Evolutionary conservation across 2,329 filamentous ascomycete species (phyloP), one percentile per base, ranked within the genome.

Genomic region (Endoconidiophora polonica): DNA sequence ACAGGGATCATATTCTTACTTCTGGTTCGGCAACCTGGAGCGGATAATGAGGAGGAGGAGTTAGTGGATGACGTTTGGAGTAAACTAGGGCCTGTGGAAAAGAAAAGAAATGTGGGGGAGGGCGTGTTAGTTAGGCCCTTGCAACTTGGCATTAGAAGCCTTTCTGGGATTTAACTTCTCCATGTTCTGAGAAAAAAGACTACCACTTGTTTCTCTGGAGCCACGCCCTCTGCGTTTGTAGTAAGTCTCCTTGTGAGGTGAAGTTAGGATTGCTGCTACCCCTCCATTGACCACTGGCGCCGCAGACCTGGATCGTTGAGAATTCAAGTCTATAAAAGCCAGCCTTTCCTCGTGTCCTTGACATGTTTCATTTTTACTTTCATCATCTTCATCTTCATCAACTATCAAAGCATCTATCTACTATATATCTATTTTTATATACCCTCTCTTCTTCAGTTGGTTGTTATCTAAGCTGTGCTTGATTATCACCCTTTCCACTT

Each of bases 391-490:
- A 20, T 38, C 38, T 46, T 29, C 22, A 44, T 44, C 41, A 38
- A 40, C 42, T 24, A 26, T 24, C 36, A 20, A 24, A 26, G 16
- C 16, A 45, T 45, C 29, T 39, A 33, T 18, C 16, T 18, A 18
- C 29, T 39, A 33, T 3, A 33, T 18, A 18, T 18, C 16, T 18
- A 18, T 45, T 23, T 24, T 5, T 22, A 43, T n/a, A n/a, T 14
- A 38, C 37, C 6, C 23, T 37, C 41, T 14, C 9, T 44, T 18
- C 26, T 41, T 45, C 33, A 20, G 23, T 2, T 6, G 5, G 18
- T 14, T 46, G 44, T 29, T 46, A 39, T 48, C 37, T 48, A 42
- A 41, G 50, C 46, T 45, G 42, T n/a, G 45, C 50, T 52, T 52
- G 23, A 40, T 43, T 37, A 43, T 44, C 41, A 45, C n/a, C 22